A percentile compares a stretch with the other conserved stretches of the same genome.
phyloP scores from a whole-genome alignment of 139 green algal species.

The Chlorella vulgaris region DNA sequence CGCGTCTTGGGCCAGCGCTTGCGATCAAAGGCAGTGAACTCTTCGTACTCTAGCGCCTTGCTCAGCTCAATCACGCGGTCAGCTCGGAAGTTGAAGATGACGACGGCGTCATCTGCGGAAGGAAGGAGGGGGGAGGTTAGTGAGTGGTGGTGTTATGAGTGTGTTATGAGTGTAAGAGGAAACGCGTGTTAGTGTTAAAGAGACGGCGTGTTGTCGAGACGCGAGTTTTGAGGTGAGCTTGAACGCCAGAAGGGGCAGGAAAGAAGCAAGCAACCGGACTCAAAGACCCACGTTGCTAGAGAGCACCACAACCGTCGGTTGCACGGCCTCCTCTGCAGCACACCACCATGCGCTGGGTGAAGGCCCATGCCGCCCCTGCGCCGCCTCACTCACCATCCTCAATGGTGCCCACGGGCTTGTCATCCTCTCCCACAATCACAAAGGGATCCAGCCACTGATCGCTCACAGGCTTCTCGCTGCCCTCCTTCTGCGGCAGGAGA shows the following conservation, averaged over 20 bases:
- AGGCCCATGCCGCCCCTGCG: no score
- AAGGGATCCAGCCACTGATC: conserved; percentile 90
- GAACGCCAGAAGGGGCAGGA: no score
- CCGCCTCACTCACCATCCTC: conserved; percentile 35
- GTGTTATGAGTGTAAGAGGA: not conserved
- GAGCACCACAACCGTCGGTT: no score
- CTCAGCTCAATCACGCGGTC: conserved; percentile 95
- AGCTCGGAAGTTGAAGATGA: conserved; percentile 95
- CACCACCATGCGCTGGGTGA: no score
- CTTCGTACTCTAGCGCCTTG: conserved; percentile 91
- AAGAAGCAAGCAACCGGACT: no score
- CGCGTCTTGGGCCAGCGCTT: conserved; percentile 27
- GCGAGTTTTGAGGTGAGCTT: no score
- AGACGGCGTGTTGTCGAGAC: no score
- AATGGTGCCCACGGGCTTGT: conserved; percentile 87
- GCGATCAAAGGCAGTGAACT: conserved; percentile 84
- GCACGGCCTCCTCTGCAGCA: no score
- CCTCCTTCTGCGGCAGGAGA: conserved; percentile 50
- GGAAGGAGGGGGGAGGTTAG: no score
- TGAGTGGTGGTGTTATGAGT: not conserved
- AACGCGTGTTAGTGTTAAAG: not conserved
- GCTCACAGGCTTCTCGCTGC: conserved; percentile 62
- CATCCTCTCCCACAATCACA: conserved; percentile 84
- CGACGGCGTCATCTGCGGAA: conserved; percentile 47
- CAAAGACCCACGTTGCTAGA: no score